Evolutionary conservation across 495 filamentous ascomycete genomes (phyloP), one percentile per base, ranked within the genome.

Genomic region (Halenospora varia): DNA sequence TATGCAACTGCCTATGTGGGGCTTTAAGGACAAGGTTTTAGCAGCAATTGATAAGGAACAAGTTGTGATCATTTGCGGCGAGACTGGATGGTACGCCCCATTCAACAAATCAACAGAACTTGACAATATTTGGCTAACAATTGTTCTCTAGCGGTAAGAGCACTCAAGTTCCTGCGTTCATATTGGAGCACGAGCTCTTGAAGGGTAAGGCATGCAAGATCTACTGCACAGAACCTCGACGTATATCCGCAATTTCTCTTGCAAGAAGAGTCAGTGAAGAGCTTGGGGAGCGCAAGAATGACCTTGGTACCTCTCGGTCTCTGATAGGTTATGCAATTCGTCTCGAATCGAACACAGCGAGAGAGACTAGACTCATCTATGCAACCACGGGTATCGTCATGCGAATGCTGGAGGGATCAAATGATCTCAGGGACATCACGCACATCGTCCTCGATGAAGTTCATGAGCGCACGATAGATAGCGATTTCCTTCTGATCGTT

Each of bases 371-470:
- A 54, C 78, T 98, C 22, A 81, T 97, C 3, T 98, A 91, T 71
- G 94, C 92, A 35, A 87, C 83, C 2, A 86, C 83, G 3, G 94
- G 94, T 72, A 95, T 97, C 61, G 89, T 98, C 4, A 89, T 97
- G 77, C 86, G 94, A 13, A 98, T 97, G 94, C 75, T 98, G 10
- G 93, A 98, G 71, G 84, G 86, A 1, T 90, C 88, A 0, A 85
- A 88, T 59, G 86, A 92, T 47, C 82, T 98, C 45, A 78, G 82
- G 46, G 93, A 96, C 51, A 86, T 97, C 51, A 95, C 90, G 2
- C 93, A 97, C 70, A 78, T 98, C 51, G 83, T 98, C 48, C 80
- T 98, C 20, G 94, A 98, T 62, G 94, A 98, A 70, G 90, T 96
- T 2, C 93, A 97, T 69, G 92, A 97, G 63, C 82, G 92, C 53